Evolutionary conservation across 2,329 filamentous ascomycete species (phyloP).

Genomic region (Pseudogymnoascus sp.): DNA sequence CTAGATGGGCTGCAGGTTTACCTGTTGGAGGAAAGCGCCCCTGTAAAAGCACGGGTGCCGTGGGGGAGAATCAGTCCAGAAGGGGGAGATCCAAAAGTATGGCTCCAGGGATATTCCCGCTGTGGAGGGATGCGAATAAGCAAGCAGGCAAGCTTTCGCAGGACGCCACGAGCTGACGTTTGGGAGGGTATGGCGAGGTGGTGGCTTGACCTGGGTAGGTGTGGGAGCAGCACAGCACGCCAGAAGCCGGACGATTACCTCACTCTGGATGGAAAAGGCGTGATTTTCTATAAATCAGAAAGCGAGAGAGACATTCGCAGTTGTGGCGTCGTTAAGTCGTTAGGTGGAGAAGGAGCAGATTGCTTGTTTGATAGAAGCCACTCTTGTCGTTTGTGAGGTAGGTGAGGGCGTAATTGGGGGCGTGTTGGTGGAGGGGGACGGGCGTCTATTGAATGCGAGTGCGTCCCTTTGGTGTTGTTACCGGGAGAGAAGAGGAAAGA

Average conservation of each 20-base stretch:
- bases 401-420: not conserved
- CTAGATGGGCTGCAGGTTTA: not conserved
- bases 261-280: slow-evolving; percentile 1
- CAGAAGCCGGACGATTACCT: not conserved
- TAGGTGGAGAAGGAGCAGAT: slow-evolving; percentile 1
- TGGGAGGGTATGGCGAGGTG: not conserved
- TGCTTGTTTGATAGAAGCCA: slow-evolving; percentile 6
- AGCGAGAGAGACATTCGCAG: slow-evolving; percentile 2
- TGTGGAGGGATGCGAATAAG: not conserved
- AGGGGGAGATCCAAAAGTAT: not conserved
- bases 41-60: slow-evolving; percentile 1
- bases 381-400: not conserved
- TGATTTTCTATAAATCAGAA: slow-evolving; percentile 9
- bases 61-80: not conserved
- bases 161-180: not conserved
- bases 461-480: not conserved
- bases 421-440: not conserved
- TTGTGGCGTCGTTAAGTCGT: slow-evolving; percentile 3
- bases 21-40: not conserved
- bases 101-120: slow-evolving; percentile 1
- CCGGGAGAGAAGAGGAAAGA: not conserved
- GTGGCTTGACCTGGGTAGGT: not conserved
- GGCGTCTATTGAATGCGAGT: not conserved
- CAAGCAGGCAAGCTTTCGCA: slow-evolving; percentile 1
- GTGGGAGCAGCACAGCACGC: not conserved